Base-by-base conservation (phyloP, 2,329 filamentous ascomycete genomes). In the Cladobotryum protrusum region DNA sequence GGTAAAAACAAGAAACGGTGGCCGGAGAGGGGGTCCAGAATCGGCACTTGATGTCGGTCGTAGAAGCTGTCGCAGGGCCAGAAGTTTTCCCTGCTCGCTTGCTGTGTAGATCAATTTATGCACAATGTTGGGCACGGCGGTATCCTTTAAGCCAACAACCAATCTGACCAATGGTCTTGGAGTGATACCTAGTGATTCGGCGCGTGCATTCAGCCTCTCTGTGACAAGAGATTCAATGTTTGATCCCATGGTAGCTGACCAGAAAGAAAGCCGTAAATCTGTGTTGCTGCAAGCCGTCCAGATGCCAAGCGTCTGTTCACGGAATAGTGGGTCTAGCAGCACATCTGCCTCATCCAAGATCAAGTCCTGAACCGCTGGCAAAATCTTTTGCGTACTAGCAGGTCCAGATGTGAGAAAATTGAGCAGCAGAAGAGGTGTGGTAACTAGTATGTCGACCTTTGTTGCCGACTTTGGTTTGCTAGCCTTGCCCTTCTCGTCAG, bases 221-320 rank as follows among this genome's bases (percentile, higher is more conserved):
- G 79, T 79, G 43, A 89, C 80, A 7, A 96, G 74, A 17, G 83
- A 76, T 70, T 99, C 93, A 39, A 97, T 87, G 59, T 86, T 93
- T 14, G 92, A 96, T 3, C 88, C 89, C 85, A 99, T 96, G 0
- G 93, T 99, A 13, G 93, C 93, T 13, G 93, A 97, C 90, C 92
- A 99, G 53, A 95, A 83, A 9, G 87, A 89, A 3, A 89, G 76
- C 19, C 83, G 80, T 8, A 97, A 73, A n/a, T 76, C 69, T 3
- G 81, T 74, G 57, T 85, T 83, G 2, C 75, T 82, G 66, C 92
- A 92, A 3, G 87, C 81, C 39, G 81, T 79, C 90, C 91, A 96
- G 54, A 97, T 84, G 4, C 79, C 78, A 35, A 95, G 74, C 0
- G 90, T 96, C 66, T 96, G 90, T 18, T 93, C 86, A 50, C 87